Percentiles rank a stretch among this genome's conserved stretches.
These are phyloP conservation scores for Kwoniella sp. DNA, from an alignment of 768 basidiomycete genomes.

Conservation along the genomic window DNA sequence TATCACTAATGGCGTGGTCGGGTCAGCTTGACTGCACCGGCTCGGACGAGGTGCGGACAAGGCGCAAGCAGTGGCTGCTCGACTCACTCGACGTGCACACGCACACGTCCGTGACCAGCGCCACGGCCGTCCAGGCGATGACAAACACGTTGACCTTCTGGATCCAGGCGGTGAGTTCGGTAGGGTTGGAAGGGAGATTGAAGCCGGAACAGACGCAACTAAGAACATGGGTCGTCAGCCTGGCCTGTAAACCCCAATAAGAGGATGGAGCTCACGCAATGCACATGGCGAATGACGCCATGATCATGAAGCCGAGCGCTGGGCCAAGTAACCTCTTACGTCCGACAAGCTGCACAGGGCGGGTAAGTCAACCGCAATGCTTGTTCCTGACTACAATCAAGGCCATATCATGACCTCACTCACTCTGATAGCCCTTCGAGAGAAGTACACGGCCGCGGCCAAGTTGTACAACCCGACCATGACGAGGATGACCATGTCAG, in stretches of 20 bases:
- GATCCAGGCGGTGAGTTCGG: not conserved
- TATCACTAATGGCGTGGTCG: constrained; percentile 5
- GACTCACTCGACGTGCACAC: constrained; percentile 7
- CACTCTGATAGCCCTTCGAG: constrained; percentile 7
- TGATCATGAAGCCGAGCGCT: constrained; percentile 1
- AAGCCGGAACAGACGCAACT: constrained; percentile 8
- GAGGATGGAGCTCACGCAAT: constrained; percentile 1
- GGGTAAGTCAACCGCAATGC: too few relatives aligned
- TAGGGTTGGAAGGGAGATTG: not conserved
- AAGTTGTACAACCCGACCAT: constrained; percentile 6
- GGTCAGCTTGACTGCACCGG: too few relatives aligned
- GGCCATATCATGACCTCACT: not conserved
- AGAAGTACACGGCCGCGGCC: constrained; percentile 3
- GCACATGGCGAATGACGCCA: constrained; percentile 10
- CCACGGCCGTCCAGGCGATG: constrained; percentile 9
- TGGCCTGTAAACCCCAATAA: not conserved
- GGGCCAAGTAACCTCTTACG: not conserved
- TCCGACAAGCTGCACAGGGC: not conserved
- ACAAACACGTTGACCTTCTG: constrained; percentile 2
- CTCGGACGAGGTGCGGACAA: too few relatives aligned
- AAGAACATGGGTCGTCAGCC: not conserved
- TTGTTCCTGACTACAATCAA: too few relatives aligned
- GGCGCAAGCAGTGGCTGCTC: too few relatives aligned
- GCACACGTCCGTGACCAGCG: constrained; percentile 2
- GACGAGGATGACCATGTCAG: constrained; percentile 8